Evolutionary conservation across 2,329 filamentous ascomycete species (phyloP), one percentile per base, ranked within the genome.

Genomic region (Arthrinium puccinioides): DNA sequence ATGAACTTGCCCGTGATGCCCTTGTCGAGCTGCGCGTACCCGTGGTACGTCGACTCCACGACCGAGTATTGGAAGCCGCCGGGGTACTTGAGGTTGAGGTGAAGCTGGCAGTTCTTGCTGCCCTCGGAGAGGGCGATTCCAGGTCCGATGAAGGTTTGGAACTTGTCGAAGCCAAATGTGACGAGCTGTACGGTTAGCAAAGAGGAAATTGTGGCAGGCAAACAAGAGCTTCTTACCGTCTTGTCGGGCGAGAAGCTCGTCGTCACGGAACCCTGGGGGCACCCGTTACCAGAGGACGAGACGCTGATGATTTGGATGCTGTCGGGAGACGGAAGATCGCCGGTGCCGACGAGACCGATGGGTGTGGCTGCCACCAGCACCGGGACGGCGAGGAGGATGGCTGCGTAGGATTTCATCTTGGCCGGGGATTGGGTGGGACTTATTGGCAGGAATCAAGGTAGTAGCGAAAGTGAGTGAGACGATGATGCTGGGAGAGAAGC

Each of bases 21-120:
- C 36, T 47, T 37, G 35, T 69, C 65, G n/a, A 69, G 60, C 52
- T 65, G 63, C 2, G 65, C 65, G 41, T 64, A 69, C 41, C 65
- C 65, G 57, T 68, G 65, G 56, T 69, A 69, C n/a, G 64, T 68
- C 43, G 61, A 63, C 47, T 67, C 63, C 27, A 69, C 59, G 15
- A 68, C 55, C 31, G 64, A 52, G 52, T 63, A 69, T 51, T 68
- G 64, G 56, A 67, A 69, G 41, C 65, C 65, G 26, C 63, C 61
- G 10, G 65, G 64, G 50, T 69, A 68, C 50, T 63, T 59, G 41
- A 69, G 60, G 50, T 57, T 64, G 40, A 68, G 47, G 49, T 69
- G 64, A 23, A 69, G 61, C 51, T 67, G 63, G 55, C 65, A 69
- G 59, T 68, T 68, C 61, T 69, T 69, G 49, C 57, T 60, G 46